Percentiles rank a stretch among this genome's conserved stretches.
Evolutionary conservation across 495 filamentous ascomycete genomes (phyloP).

Genomic region (Penicillium riverlandense): DNA sequence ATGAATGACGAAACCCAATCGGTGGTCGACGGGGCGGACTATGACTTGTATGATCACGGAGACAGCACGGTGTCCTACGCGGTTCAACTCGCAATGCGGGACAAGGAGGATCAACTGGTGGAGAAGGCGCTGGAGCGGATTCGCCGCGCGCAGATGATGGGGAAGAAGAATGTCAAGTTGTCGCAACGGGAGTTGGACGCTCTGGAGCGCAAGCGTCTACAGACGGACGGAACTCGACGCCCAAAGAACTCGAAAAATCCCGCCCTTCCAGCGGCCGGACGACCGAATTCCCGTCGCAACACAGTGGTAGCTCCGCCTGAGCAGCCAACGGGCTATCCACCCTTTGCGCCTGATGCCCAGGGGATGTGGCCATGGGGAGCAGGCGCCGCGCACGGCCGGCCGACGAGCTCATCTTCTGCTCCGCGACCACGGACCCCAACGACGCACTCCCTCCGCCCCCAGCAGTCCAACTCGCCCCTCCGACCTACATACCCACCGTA

Average conservation of each 20-base stretch:
- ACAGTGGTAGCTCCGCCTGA: conserved; percentile 17
- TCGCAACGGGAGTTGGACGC: conserved; percentile 69
- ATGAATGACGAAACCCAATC: conserved; percentile 36
- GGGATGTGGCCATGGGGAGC: conserved; percentile 15
- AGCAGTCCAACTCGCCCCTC: conserved; percentile 26
- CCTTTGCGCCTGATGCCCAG: conserved; percentile 15
- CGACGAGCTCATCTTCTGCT: conserved; percentile 25
- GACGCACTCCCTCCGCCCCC: conserved; percentile 30
- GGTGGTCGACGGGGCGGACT: conserved; percentile 44
- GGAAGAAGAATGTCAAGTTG: conserved; percentile 68
- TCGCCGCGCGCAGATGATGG: conserved; percentile 62
- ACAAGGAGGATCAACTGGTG: conserved; percentile 66
- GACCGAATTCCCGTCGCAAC: conserved; percentile 18
- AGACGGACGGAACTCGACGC: conserved; percentile 30
- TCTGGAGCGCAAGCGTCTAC: conserved; percentile 59
- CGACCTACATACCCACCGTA: conserved; percentile 22
- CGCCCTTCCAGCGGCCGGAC: neutral
- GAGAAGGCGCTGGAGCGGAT: conserved; percentile 71
- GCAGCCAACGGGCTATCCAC: conserved; percentile 19
- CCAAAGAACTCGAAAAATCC: conserved; percentile 3
- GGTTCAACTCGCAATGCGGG: conserved; percentile 47
- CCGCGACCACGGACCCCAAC: conserved; percentile 32
- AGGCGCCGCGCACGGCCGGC: conserved; percentile 9
- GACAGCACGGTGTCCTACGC: conserved; percentile 42
- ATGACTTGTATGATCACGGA: conserved; percentile 48